These are phyloP conservation scores for Cylindrotheca fusiformis DNA, from an alignment of 108 stramenopile species.

Conservation along the genomic window DNA sequence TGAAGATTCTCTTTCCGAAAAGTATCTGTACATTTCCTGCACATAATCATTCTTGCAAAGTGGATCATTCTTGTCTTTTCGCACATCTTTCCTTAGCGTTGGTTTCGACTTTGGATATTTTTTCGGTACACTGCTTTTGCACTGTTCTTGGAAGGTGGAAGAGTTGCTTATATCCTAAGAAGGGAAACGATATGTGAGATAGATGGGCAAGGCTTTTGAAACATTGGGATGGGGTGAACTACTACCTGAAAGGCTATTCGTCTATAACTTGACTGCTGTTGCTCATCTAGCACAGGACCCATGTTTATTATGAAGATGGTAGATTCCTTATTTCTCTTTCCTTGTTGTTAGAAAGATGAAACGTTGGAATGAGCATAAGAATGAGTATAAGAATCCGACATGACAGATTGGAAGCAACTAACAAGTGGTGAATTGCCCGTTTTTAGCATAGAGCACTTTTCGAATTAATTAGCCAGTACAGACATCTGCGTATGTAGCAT, in stretches of 20 bases:
- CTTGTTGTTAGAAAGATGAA: neutral
- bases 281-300: neutral
- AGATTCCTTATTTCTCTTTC: neutral
- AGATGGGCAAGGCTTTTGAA: neutral
- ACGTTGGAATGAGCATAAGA: neutral
- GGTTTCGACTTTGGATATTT: neutral
- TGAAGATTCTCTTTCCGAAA: conserved; percentile 54
- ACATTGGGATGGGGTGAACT: neutral
- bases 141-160: neutral
- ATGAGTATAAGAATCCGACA: no score
- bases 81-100: neutral
- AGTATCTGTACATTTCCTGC: conserved; percentile 80
- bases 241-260: neutral
- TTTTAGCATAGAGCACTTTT: no score
- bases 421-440: no score
- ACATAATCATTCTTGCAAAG: conserved; percentile 80
- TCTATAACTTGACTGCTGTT: neutral
- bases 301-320: neutral
- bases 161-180: neutral
- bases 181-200: neutral
- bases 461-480: no score
- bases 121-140: neutral
- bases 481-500: no score
- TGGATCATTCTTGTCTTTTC: conserved; percentile 69
- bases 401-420: no score